These are phyloP conservation scores for Xylariaceae sp. DNA, from an alignment of 2,329 filamentous ascomycete genomes.

Conservation along the genomic window DNA sequence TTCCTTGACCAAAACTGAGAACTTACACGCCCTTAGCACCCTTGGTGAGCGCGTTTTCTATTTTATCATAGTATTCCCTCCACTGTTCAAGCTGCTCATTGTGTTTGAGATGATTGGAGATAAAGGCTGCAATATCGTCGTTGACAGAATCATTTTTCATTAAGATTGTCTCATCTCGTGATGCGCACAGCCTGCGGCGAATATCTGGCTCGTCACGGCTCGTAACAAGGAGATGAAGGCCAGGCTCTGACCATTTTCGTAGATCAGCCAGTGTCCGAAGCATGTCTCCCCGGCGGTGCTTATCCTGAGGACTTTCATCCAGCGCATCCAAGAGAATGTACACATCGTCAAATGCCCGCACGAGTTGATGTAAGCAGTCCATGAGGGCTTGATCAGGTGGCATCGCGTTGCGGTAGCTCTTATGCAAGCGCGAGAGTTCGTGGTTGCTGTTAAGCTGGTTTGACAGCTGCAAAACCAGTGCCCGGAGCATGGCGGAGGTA, in stretches of 20 bases:
- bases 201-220: slow-evolving; percentile 46
- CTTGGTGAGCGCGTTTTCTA: slow-evolving; percentile 36
- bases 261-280: slow-evolving; percentile 39
- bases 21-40: slow-evolving; percentile 44
- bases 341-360: slow-evolving; percentile 40
- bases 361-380: slow-evolving; percentile 28
- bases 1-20: too few species aligned
- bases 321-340: slow-evolving; percentile 49
- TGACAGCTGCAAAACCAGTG: slow-evolving; percentile 45
- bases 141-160: slow-evolving; percentile 31
- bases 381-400: slow-evolving; percentile 32
- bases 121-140: slow-evolving; percentile 40
- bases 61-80: slow-evolving; percentile 35
- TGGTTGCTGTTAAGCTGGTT: slow-evolving; percentile 32
- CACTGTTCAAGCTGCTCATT: slow-evolving; percentile 35
- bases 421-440: slow-evolving; percentile 20
- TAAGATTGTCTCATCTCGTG: slow-evolving; percentile 29
- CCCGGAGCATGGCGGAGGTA: slow-evolving; percentile 41
- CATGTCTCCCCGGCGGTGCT: slow-evolving; percentile 35
- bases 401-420: slow-evolving; percentile 24
- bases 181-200: slow-evolving; percentile 26
- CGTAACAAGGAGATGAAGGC: slow-evolving; percentile 43
- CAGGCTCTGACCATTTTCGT: slow-evolving; percentile 31
- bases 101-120: slow-evolving; percentile 34
- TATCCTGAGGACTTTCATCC: slow-evolving; percentile 44